Percentiles rank a stretch among this genome's conserved stretches.
phyloP scores from a whole-genome alignment of 2,329 filamentous ascomycete genomes.

The Epichloe elymi region DNA sequence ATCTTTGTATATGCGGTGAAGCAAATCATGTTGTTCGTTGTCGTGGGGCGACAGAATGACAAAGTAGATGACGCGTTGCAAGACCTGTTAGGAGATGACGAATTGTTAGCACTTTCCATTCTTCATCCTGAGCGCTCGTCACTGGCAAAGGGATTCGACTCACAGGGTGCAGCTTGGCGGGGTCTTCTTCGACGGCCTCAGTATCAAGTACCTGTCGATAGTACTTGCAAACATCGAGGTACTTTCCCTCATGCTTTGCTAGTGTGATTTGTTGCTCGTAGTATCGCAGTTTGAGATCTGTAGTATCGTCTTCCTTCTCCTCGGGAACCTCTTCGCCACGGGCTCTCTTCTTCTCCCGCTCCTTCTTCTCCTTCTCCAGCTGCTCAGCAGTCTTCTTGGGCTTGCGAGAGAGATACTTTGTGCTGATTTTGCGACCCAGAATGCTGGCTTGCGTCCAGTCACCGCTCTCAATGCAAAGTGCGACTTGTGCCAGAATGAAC shows the following conservation, averaged over 20 bases:
- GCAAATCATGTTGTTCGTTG: slow-evolving; percentile 94
- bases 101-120: neutral
- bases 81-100: slow-evolving; percentile 42
- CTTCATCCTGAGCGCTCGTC: neutral
- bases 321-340: slow-evolving; percentile 67
- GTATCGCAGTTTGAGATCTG: slow-evolving; percentile 87
- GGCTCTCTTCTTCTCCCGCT: slow-evolving; percentile 72
- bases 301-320: slow-evolving; percentile 76
- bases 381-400: slow-evolving; percentile 83
- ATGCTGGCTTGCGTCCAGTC: slow-evolving; percentile 96
- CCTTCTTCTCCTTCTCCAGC: slow-evolving; percentile 81
- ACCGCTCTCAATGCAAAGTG: slow-evolving; percentile 84
- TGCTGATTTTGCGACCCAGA: slow-evolving; percentile 92
- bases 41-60: slow-evolving; percentile 93
- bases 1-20: slow-evolving; percentile 85
- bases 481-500: slow-evolving; percentile 92
- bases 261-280: slow-evolving; percentile 96
- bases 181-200: slow-evolving; percentile 83
- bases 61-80: slow-evolving; percentile 95
- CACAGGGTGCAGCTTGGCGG: slow-evolving; percentile 74
- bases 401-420: slow-evolving; percentile 77
- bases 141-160: slow-evolving; percentile 16
- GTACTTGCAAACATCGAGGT: slow-evolving; percentile 94
- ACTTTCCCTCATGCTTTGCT: slow-evolving; percentile 94
- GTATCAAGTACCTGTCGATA: slow-evolving; percentile 96